Percentiles rank a stretch among this genome's conserved stretches.
phyloP scores from a whole-genome alignment of 1,284 basidiomycete species.

The Ustilago esculenta region DNA sequence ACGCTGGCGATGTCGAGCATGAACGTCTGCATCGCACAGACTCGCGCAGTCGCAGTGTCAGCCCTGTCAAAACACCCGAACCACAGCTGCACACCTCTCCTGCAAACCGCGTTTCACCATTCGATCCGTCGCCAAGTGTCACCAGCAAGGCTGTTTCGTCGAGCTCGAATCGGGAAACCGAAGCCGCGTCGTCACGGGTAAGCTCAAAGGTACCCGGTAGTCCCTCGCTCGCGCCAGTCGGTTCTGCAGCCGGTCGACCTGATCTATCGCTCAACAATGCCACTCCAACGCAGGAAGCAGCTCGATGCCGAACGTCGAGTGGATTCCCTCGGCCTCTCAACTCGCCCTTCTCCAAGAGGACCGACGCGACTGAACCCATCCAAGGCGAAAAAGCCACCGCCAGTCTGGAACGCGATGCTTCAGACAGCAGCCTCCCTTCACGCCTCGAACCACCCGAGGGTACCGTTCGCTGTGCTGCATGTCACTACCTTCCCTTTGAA shows the following conservation, averaged over 20 bases:
- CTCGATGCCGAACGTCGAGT: conserved; percentile 9
- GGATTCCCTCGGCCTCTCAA: conserved; percentile 39
- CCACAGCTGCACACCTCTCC: background rate
- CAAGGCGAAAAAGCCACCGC: conserved; percentile 11
- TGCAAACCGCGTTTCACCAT: too few species aligned
- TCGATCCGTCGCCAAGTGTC: background rate
- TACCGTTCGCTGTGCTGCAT: conserved; percentile 22
- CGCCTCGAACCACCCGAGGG: conserved; percentile 20
- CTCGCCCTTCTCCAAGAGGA: conserved; percentile 2
- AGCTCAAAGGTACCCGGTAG: conserved; percentile 27
- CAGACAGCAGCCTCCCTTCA: background rate
- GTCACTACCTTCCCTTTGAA: conserved; percentile 49
- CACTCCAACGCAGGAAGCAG: background rate
- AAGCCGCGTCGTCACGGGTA: background rate
- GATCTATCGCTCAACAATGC: background rate
- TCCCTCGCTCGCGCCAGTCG: conserved; percentile 3
- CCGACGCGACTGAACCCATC: background rate
- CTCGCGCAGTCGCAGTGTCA: conserved; percentile 51
- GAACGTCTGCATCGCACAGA: conserved; percentile 20
- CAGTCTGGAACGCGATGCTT: background rate
- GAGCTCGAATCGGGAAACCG: background rate
- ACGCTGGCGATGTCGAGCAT: conserved; percentile 1
- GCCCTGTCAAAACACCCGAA: conserved; percentile 32
- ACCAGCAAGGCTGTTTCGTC: background rate
- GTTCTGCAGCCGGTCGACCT: background rate